Percentiles rank a stretch among this genome's conserved stretches.
Evolutionary conservation across 768 basidiomycete species (phyloP).

Genomic region (Macrolepiota dolichaula): DNA sequence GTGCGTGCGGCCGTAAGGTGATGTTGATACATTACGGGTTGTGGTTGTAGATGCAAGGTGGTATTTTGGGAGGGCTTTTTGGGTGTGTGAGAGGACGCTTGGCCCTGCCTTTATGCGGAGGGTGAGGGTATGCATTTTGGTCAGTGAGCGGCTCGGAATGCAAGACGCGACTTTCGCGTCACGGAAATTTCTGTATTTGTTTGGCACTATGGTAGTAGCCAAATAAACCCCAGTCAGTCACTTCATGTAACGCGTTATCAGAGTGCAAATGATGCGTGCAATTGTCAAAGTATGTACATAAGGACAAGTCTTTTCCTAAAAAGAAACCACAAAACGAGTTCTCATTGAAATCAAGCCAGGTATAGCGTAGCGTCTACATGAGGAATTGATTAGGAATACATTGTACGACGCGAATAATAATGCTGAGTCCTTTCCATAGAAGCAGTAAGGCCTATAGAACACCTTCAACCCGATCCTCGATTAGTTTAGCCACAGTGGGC

Average conservation of each 20-base stretch:
- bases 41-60: background rate
- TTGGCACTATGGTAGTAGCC: background rate
- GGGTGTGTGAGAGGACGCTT: background rate
- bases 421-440: too few relatives aligned
- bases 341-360: background rate
- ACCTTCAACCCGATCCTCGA: conserved; percentile 58
- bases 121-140: background rate
- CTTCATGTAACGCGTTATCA: background rate
- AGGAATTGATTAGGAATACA: background rate
- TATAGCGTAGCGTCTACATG: background rate
- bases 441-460: background rate
- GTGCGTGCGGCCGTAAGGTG: conserved; percentile 83
- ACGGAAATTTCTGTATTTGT: conserved; percentile 1
- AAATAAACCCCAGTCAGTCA: background rate
- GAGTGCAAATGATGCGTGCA: too few relatives aligned
- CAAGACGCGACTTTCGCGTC: background rate
- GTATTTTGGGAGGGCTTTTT: background rate
- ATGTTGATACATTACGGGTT: conserved; percentile 49
- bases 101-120: conserved; percentile 3
- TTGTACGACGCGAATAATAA: background rate
- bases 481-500: conserved; percentile 57
- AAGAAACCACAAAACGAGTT: too few relatives aligned
- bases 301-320: too few relatives aligned
- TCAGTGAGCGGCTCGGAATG: background rate
- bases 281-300: too few relatives aligned